phyloP scores from a whole-genome alignment of 1,284 basidiomycete genomes.

The Macrocystidia cucumis region DNA sequence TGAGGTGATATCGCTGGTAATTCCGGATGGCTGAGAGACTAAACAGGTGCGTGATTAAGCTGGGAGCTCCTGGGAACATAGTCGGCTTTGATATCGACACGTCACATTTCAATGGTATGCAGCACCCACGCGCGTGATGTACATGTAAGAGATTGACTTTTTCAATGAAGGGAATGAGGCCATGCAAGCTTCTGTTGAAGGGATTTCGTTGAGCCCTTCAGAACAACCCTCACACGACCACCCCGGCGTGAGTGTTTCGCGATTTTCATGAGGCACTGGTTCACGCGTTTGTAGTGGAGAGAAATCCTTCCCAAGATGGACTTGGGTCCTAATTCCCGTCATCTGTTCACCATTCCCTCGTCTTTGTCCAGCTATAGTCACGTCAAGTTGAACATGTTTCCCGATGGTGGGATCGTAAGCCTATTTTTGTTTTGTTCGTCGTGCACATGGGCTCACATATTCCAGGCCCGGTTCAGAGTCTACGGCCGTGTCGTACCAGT shows the following conservation, averaged over 20 bases:
- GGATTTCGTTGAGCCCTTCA: constrained; percentile 41
- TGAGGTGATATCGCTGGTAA: not conserved
- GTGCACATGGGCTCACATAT: constrained; percentile 7
- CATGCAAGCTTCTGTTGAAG: constrained; percentile 72
- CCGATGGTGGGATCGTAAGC: constrained; percentile 90
- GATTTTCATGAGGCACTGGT: not conserved
- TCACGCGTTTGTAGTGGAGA: constrained; percentile 53
- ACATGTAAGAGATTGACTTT: not conserved
- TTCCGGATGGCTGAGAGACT: not conserved
- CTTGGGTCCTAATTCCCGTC: constrained; percentile 78
- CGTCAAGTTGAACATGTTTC: constrained; percentile 93
- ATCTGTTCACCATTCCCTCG: constrained; percentile 73
- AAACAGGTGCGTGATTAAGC: constrained; percentile 82
- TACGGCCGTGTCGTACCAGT: constrained; percentile 76
- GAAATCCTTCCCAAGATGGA: constrained; percentile 69
- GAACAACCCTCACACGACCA: constrained; percentile 39
- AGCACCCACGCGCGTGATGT: not conserved
- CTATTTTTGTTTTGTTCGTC: constrained; percentile 10
- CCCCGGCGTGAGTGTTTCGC: constrained; percentile 35
- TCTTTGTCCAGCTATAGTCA: constrained; percentile 61
- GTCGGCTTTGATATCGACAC: constrained; percentile 95
- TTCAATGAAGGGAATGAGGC: constrained; percentile 75
- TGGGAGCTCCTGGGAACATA: constrained; percentile 76
- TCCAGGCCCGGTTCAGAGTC: constrained; percentile 78
- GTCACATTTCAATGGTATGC: constrained; percentile 83